Conservation (phyloP, 176 grass and related monocot species). For the maize (Zea mays) region DNA sequence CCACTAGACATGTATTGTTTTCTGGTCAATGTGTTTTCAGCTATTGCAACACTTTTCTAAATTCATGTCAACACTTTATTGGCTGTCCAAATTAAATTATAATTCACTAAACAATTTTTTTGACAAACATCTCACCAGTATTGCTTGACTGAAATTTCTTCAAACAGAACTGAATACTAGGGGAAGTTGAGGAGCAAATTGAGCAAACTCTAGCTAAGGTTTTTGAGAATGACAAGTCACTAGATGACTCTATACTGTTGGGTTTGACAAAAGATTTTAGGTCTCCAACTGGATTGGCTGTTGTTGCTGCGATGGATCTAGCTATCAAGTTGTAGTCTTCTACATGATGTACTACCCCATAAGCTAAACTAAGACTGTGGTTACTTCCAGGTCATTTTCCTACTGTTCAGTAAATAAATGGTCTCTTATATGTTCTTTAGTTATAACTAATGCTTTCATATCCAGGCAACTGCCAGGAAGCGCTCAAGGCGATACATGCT, state of each 20-base stretch:
- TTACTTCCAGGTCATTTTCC: constrained; percentile 88
- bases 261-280: constrained; percentile 81
- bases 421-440: constrained; percentile 4
- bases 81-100: constrained; percentile 3
- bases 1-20: not conserved
- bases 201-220: constrained; percentile 79
- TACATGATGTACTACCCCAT: constrained; percentile 90
- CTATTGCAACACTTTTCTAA: not conserved
- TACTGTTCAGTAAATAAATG: constrained; percentile 8
- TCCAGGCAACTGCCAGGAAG: constrained; percentile 88
- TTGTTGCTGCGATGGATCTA: constrained; percentile 58
- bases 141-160: constrained; percentile 24
- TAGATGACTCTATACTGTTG: constrained; percentile 74
- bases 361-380: constrained; percentile 88
- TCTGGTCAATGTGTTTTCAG: not conserved
- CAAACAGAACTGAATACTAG: constrained; percentile 84
- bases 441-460: not conserved
- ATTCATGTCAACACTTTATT: constrained; percentile 19
- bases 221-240: constrained; percentile 96
- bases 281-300: constrained; percentile 71
- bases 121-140: constrained; percentile 25
- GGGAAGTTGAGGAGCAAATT: constrained; percentile 88
- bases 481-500: constrained; percentile 79
- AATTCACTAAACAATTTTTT: not conserved
- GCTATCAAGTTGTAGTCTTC: constrained; percentile 94